phyloP scores from a whole-genome alignment of 192 early-diverging fungal genomes.

The Coemansia sp. region DNA sequence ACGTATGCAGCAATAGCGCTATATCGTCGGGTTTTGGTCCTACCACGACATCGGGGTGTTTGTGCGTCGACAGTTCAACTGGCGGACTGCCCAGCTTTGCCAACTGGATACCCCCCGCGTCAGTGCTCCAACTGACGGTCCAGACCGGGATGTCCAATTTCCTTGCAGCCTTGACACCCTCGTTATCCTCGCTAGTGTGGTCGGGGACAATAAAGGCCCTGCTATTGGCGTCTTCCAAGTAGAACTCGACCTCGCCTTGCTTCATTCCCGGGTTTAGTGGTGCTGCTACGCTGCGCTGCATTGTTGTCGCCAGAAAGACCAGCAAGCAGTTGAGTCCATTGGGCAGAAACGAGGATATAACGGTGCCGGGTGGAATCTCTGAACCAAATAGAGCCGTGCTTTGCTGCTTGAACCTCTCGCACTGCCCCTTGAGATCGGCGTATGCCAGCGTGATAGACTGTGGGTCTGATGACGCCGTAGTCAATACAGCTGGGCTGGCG shows the following conservation, averaged over 20 bases:
- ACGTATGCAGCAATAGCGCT: conserved; percentile 80
- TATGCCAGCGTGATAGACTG: conserved; percentile 39
- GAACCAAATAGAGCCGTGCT: conserved; percentile 29
- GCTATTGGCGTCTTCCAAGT: conserved; percentile 71
- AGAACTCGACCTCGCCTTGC: conserved; percentile 74
- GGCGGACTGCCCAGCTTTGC: conserved; percentile 28
- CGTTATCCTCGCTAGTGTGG: conserved; percentile 54
- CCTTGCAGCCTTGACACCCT: conserved; percentile 64
- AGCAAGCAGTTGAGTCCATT: conserved; percentile 72
- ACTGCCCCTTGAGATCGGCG: conserved; percentile 48
- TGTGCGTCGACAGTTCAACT: conserved; percentile 20
- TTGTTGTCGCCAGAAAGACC: conserved; percentile 68
- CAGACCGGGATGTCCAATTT: conserved; percentile 60
- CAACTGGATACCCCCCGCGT: conserved; percentile 30
- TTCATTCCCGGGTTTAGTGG: conserved; percentile 75
- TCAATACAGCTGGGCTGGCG: conserved; percentile 38
- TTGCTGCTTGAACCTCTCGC: conserved; percentile 46
- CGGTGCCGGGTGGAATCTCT: conserved; percentile 40
- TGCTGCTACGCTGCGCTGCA: conserved; percentile 67
- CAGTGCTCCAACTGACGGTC: conserved; percentile 58
- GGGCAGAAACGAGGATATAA: conserved; percentile 64
- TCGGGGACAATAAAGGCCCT: conserved; percentile 68
- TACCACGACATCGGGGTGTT: background rate
- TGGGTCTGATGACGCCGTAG: conserved; percentile 51
- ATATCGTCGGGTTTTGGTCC: conserved; percentile 60